These are phyloP conservation scores for Fusarium sororula DNA, from an alignment of 2,329 filamentous ascomycete genomes.

Conservation along the genomic window DNA sequence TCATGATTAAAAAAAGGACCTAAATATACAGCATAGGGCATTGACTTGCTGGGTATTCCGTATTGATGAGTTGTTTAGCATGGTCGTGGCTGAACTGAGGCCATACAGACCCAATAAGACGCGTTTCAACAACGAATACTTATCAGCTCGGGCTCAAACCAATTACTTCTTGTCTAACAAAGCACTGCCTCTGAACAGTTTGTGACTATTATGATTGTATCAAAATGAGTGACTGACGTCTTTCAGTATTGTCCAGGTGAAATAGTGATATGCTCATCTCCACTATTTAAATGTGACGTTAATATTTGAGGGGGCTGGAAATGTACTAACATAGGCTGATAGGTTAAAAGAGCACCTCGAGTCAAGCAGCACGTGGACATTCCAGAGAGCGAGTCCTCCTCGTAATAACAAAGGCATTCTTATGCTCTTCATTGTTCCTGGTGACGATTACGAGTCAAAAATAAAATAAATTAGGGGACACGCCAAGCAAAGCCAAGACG, in stretches of 20 bases:
- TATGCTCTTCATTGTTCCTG: background rate
- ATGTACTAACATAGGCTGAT: background rate
- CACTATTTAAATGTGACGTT: background rate
- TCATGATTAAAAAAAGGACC: background rate
- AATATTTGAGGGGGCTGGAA: background rate
- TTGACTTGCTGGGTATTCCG: background rate
- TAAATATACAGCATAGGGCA: background rate
- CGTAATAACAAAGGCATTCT: conserved; percentile 5
- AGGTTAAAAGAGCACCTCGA: background rate
- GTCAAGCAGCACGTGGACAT: conserved; percentile 16
- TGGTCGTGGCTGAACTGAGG: background rate
- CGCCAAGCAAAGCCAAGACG: conserved; percentile 36
- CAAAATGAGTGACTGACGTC: background rate
- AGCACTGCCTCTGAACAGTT: background rate
- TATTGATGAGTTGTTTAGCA: background rate
- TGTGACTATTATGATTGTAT: background rate
- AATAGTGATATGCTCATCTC: background rate
- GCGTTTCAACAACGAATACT: background rate
- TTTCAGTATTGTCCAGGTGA: background rate
- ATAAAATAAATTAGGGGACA: conserved; percentile 5
- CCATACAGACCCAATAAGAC: background rate
- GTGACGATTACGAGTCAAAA: background rate
- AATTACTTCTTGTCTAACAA: background rate
- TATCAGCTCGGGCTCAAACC: too few relatives aligned
- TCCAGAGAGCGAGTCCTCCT: conserved; percentile 13